These are phyloP conservation scores for Colletotrichum lupini DNA, from an alignment of 2,329 filamentous ascomycete species.

Conservation along the genomic window DNA sequence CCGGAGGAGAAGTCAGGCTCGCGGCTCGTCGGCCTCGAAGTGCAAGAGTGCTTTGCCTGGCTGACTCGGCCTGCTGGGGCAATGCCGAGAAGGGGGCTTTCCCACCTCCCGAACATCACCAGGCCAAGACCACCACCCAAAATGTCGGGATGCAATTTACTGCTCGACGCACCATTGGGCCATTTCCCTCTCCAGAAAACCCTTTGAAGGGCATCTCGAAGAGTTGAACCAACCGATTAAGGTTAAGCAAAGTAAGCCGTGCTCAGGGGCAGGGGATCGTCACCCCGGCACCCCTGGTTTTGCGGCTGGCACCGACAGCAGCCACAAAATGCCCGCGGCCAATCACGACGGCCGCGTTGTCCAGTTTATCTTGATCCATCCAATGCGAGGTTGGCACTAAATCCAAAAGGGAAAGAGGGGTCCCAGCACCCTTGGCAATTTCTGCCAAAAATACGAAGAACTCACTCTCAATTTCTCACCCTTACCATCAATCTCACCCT, in stretches of 20 bases:
- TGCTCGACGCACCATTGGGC: background rate
- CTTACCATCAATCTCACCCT: background rate
- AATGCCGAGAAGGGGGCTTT: background rate
- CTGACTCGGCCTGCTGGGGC: background rate
- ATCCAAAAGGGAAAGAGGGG: conserved; percentile 5
- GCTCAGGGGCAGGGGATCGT: conserved; percentile 24
- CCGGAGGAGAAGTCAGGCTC: background rate
- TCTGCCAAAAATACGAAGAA: conserved; percentile 29
- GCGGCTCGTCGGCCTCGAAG: background rate
- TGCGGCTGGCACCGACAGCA: conserved; percentile 19
- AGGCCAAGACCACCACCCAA: background rate
- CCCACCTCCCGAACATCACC: background rate
- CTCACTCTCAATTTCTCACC: background rate
- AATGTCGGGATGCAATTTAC: conserved; percentile 4
- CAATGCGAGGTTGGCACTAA: conserved; percentile 13
- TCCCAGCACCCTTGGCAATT: background rate
- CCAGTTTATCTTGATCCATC: background rate
- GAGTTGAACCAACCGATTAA: conserved; percentile 1
- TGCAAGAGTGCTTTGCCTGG: background rate
- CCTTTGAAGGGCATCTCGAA: background rate
- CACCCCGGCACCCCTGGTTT: conserved; percentile 15
- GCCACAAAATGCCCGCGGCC: conserved; percentile 9
- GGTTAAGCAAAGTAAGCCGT: conserved; percentile 21
- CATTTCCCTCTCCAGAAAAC: background rate
- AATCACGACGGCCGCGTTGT: background rate